Percentiles rank a stretch among this genome's conserved stretches.
phyloP scores from a whole-genome alignment of 768 basidiomycete species.

The Fomitopsis serialis region DNA sequence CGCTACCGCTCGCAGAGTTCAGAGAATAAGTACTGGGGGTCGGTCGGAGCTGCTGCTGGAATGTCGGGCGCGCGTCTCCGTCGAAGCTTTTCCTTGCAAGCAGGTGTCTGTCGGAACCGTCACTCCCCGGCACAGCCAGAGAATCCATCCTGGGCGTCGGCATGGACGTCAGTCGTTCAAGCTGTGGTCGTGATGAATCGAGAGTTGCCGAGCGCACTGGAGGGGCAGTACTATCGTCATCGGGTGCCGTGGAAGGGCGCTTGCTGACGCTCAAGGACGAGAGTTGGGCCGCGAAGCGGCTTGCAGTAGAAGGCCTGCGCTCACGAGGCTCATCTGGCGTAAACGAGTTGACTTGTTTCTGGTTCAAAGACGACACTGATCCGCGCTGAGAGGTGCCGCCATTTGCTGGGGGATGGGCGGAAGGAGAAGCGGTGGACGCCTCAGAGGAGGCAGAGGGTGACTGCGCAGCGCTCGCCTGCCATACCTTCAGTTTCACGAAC shows the following conservation, averaged over 20 bases:
- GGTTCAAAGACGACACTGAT: not conserved
- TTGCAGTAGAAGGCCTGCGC: not conserved
- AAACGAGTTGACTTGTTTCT: not conserved
- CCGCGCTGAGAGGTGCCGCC: not conserved
- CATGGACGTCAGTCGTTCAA: constrained; percentile 3
- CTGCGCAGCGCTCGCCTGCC: not conserved
- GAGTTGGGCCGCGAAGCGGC: not conserved
- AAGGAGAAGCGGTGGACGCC: not conserved
- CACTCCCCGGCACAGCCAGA: constrained; percentile 11
- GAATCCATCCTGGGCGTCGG: constrained; percentile 13
- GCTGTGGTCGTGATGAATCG: not conserved
- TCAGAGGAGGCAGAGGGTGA: not conserved
- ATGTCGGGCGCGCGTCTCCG: constrained; percentile 33
- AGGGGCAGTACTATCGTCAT: not conserved
- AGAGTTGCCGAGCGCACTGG: not conserved
- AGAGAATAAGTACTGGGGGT: constrained; percentile 9
- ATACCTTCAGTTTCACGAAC: not conserved
- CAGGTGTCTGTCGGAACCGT: constrained; percentile 12
- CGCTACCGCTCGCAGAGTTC: not conserved
- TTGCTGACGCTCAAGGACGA: not conserved
- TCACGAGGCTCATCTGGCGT: not conserved
- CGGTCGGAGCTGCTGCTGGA: constrained; percentile 28
- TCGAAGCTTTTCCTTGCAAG: constrained; percentile 41
- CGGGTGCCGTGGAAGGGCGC: not conserved
- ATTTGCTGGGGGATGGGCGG: not conserved